Evolutionary conservation across 2,329 filamentous ascomycete genomes (phyloP), one percentile per base, ranked within the genome.

Genomic region (Fusarium azukiicola): DNA sequence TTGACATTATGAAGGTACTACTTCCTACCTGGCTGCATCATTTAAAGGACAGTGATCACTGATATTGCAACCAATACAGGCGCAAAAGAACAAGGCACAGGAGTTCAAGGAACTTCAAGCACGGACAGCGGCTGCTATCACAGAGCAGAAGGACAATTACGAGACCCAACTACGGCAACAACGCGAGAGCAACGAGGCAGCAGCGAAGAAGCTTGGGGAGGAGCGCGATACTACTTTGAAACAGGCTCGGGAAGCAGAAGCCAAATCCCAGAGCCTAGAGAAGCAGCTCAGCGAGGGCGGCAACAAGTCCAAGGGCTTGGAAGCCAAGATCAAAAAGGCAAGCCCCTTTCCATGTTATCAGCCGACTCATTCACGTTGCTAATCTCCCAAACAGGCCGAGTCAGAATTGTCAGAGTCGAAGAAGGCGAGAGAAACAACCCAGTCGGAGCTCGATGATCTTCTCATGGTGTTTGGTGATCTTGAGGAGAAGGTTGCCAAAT

Each of bases 381-480:
- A 36, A 83, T 42, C 21, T 17, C 19, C 42, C 13, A 23, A 44
- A 17, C 13, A 90, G 87, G 77, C 82, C 58, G 84, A 88, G 69
- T 75, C 80, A 8, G 80, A 85, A 36, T 69, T 87, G 21, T 74
- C 75, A 6, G 81, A 85, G 32, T 94, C 92, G 76, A 93, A 94
- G 79, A 91, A 93, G 74, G 93, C 95, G 73, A 93, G 92, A 71
- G 90, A 93, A 75, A 88, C 91, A 3, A 91, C 92, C 9, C 96
- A 97, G 84, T 91, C 92, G 5, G 96, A 98, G 85, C 89, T 97
- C 61, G 96, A 98, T 80, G 96, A 98, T 85, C 90, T 97, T 70
- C 88, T 98, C 47, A 95, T 97, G 88, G 94, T 98, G 9, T 96
- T 97, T 86, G 94, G 93, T 19, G 96, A 98, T 84, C 84, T 97